Evolutionary conservation across 805 yeast genomes (phyloP).

Genomic region (Kazachstania africana): DNA sequence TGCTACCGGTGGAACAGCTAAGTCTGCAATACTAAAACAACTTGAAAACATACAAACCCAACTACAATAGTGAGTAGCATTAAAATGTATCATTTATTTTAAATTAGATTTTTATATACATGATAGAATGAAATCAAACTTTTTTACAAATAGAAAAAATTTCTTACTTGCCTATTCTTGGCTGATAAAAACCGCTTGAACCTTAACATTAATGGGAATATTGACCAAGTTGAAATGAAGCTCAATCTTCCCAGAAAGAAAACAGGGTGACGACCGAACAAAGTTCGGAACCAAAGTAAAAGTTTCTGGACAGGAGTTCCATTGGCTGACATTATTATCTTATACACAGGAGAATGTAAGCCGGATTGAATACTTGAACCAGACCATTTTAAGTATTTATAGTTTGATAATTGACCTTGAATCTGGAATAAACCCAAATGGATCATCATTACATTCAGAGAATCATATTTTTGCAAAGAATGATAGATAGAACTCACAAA

Average conservation of each 20-base stretch:
- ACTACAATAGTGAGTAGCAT: constrained; percentile 4
- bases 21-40: constrained; percentile 75
- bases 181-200: no score
- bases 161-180: no score
- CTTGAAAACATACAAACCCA: constrained; percentile 29
- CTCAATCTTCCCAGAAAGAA: constrained; percentile 17
- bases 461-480: constrained; percentile 7
- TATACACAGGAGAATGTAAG: constrained; percentile 19
- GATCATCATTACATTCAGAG: constrained; percentile 11
- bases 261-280: constrained; percentile 6
- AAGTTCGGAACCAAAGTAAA: constrained; percentile 7
- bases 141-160: not conserved
- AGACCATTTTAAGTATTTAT: constrained; percentile 15
- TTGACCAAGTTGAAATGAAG: constrained; percentile 4
- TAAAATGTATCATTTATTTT: no score
- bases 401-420: constrained; percentile 24
- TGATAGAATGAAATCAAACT: not conserved
- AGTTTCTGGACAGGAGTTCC: constrained; percentile 11
- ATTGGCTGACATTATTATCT: constrained; percentile 14
- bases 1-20: constrained; percentile 96
- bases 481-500: constrained; percentile 13
- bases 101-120: not conserved
- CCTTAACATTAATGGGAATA: not conserved
- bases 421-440: constrained; percentile 21
- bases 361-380: constrained; percentile 18